Conservation (phyloP, 495 filamentous ascomycete species). For the Letharia lupina region DNA sequence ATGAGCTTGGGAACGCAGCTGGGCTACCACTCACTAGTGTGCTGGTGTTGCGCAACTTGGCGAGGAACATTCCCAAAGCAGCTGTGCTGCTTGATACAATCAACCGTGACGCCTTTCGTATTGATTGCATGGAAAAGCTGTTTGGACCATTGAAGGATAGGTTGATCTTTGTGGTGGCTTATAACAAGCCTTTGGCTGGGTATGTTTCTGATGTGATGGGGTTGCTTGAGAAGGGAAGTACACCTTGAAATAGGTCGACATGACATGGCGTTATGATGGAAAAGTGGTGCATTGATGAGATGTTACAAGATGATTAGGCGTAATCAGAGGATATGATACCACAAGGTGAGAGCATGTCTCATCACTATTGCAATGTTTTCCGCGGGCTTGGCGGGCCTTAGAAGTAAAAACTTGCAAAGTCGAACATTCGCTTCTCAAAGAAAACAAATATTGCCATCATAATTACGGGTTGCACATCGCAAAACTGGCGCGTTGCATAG, state of each 20-base stretch:
- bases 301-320: background rate
- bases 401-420: background rate
- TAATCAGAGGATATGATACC: slow-evolving; percentile 4
- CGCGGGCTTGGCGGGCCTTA: background rate
- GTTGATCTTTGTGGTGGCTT: slow-evolving; percentile 37
- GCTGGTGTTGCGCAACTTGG: slow-evolving; percentile 82
- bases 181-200: slow-evolving; percentile 38
- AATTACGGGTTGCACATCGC: background rate
- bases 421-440: background rate
- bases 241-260: background rate
- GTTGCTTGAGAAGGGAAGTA: slow-evolving; percentile 30
- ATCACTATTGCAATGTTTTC: background rate
- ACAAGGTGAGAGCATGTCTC: slow-evolving; percentile 2
- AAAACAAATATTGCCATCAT: background rate
- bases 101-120: slow-evolving; percentile 14
- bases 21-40: slow-evolving; percentile 80
- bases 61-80: slow-evolving; percentile 53
- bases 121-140: slow-evolving; percentile 41
- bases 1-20: slow-evolving; percentile 71
- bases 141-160: slow-evolving; percentile 37
- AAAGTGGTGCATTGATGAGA: background rate
- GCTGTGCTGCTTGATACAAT: slow-evolving; percentile 7
- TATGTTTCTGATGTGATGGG: slow-evolving; percentile 40
- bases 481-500: background rate
- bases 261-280: background rate